A percentile compares a stretch with the other conserved stretches of the same genome.
Conservation (phyloP, 2,329 filamentous ascomycete species). For the Xylariomycetidae sp. region DNA sequence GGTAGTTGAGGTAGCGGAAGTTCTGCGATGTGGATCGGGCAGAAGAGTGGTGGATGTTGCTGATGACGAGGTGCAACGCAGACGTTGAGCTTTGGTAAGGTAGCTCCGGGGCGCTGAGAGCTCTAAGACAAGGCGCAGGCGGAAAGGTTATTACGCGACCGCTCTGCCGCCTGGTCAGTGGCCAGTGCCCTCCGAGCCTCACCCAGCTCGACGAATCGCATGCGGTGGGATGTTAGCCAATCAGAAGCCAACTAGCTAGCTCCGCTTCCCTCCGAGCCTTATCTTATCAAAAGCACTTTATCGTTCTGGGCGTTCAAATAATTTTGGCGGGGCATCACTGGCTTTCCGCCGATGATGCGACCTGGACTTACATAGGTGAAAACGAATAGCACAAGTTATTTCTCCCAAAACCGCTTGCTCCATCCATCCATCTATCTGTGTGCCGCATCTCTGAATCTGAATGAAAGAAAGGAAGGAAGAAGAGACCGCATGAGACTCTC, state of each 20-base stretch:
- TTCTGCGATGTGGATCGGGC: too few species aligned
- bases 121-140: constrained; percentile 16
- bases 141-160: constrained; percentile 24
- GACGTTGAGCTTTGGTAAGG: constrained; percentile 7
- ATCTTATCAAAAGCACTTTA: background rate
- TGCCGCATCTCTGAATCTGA: background rate
- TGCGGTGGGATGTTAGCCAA: background rate
- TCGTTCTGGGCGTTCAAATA: background rate
- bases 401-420: too few species aligned
- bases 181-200: constrained; percentile 16
- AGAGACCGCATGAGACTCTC: too few species aligned
- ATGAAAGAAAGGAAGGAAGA: background rate
- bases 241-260: background rate
- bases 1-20: too few species aligned
- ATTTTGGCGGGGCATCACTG: constrained; percentile 1
- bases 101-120: constrained; percentile 3
- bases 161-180: constrained; percentile 25
- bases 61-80: background rate
- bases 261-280: background rate
- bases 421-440: constrained; percentile 1
- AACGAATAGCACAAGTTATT: too few species aligned
- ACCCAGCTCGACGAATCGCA: constrained; percentile 5
- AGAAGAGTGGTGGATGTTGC: constrained; percentile 1
- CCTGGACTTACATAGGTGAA: too few species aligned
- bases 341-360: too few species aligned